Conservation (phyloP, 148 eudicot genomes). For the Simmondsia chinensis region DNA sequence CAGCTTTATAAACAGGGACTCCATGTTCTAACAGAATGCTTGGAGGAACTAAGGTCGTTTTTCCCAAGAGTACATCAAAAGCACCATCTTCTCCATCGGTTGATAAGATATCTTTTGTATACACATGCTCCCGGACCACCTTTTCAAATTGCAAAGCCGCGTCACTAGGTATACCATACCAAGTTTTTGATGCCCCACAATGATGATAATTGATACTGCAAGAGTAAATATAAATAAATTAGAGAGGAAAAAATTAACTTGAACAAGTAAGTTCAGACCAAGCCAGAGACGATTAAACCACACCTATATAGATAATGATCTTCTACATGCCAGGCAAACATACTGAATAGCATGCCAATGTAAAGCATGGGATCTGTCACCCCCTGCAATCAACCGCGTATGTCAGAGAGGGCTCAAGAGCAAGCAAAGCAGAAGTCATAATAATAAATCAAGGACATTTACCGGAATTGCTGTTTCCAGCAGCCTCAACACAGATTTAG, state of each 20-base stretch:
- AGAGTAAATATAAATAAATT: conserved; percentile 2
- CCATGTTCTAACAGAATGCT: conserved; percentile 64
- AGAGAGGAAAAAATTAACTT: conserved; percentile 4
- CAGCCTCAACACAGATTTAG: conserved; percentile 79
- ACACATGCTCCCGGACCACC: conserved; percentile 77
- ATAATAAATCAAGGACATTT: conserved; percentile 4
- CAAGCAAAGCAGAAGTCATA: not conserved
- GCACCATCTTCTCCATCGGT: conserved; percentile 91
- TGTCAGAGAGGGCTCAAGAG: not conserved
- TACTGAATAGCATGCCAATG: conserved; percentile 98
- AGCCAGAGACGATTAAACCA: not conserved
- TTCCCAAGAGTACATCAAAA: conserved; percentile 85
- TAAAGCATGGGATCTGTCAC: conserved; percentile 99
- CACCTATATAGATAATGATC: conserved; percentile 98
- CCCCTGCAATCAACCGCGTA: conserved; percentile 41
- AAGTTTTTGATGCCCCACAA: conserved; percentile 97
- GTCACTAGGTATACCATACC: conserved; percentile 97
- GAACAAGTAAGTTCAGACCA: not conserved
- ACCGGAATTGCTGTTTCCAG: conserved; percentile 82
- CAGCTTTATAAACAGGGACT: conserved; percentile 94
- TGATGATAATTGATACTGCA: conserved; percentile 97
- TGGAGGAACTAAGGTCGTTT: conserved; percentile 96
- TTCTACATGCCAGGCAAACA: conserved; percentile 99
- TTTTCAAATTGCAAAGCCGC: conserved; percentile 91
- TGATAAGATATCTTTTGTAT: conserved; percentile 57